Percentiles rank a stretch among this genome's conserved stretches.
Evolutionary conservation across 805 yeast species (phyloP).

Genomic region (Teunomyces pallodes): DNA sequence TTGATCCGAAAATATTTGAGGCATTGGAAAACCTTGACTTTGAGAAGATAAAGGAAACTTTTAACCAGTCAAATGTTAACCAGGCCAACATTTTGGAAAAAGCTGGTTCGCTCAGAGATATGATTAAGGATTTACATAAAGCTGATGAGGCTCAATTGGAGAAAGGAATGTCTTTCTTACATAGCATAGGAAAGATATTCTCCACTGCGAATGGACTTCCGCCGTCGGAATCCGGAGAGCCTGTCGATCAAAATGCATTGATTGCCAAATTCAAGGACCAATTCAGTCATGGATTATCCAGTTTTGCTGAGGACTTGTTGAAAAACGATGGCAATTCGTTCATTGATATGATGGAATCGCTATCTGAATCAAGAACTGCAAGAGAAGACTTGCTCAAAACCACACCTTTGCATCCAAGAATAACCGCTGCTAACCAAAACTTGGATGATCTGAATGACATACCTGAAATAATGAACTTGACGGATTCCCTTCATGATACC

Average conservation of each 20-base stretch:
- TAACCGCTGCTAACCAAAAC: not conserved
- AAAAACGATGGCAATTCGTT: constrained; percentile 76
- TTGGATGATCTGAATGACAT: not conserved
- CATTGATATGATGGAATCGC: constrained; percentile 73
- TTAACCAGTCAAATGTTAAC: constrained; percentile 5
- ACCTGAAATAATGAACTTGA: not conserved
- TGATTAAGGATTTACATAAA: constrained; percentile 23
- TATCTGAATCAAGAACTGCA: constrained; percentile 51
- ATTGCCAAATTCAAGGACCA: constrained; percentile 17
- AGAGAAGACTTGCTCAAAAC: constrained; percentile 23
- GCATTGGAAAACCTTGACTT: constrained; percentile 27
- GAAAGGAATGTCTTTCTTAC: constrained; percentile 22
- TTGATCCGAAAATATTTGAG: constrained; percentile 27
- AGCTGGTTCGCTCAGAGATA: constrained; percentile 24
- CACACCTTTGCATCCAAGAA: not conserved
- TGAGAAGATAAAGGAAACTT: constrained; percentile 18
- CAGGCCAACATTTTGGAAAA: constrained; percentile 23
- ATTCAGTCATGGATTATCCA: constrained; percentile 25
- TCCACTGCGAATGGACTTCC: constrained; percentile 8
- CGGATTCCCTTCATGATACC: not conserved
- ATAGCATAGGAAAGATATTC: constrained; percentile 22
- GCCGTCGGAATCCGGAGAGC: constrained; percentile 6
- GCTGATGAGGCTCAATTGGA: constrained; percentile 26
- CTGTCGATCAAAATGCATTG: constrained; percentile 5
- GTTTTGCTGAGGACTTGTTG: constrained; percentile 73